Evolutionary conservation across 2,329 filamentous ascomycete species (phyloP).

Genomic region (Dryadomyces quercus-mongolicae): DNA sequence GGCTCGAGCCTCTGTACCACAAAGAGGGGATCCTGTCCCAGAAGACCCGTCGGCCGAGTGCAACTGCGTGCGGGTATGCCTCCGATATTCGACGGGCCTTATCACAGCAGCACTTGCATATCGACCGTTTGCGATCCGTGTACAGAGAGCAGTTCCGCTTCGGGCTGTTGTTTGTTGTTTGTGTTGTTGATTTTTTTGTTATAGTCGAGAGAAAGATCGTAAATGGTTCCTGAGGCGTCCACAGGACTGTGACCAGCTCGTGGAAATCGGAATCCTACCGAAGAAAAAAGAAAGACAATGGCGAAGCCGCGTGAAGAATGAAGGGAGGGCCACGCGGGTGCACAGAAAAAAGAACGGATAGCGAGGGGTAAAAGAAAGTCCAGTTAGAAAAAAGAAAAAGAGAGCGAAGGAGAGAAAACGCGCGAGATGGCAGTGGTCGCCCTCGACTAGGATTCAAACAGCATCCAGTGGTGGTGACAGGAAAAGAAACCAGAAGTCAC

Average conservation of each 20-base stretch:
- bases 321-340: neutral
- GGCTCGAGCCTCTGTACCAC: neutral
- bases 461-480: neutral
- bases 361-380: neutral
- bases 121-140: neutral
- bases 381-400: neutral
- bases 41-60: neutral
- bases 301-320: neutral
- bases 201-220: too few relatives aligned
- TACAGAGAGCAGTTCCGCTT: neutral
- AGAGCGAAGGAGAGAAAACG: neutral
- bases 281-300: neutral
- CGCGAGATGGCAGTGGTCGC: neutral
- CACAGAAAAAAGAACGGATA: neutral
- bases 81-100: neutral
- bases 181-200: too few relatives aligned
- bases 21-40: conserved; percentile 1
- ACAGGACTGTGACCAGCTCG: neutral
- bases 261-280: neutral
- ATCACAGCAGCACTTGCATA: neutral
- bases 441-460: neutral
- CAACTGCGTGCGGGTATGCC: neutral
- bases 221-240: too few relatives aligned
- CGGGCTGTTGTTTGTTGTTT: too few relatives aligned
- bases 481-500: neutral